Evolutionary conservation across 2,329 filamentous ascomycete species (phyloP), one percentile per base, ranked within the genome.

Genomic region (Colletotrichum acutatum): DNA sequence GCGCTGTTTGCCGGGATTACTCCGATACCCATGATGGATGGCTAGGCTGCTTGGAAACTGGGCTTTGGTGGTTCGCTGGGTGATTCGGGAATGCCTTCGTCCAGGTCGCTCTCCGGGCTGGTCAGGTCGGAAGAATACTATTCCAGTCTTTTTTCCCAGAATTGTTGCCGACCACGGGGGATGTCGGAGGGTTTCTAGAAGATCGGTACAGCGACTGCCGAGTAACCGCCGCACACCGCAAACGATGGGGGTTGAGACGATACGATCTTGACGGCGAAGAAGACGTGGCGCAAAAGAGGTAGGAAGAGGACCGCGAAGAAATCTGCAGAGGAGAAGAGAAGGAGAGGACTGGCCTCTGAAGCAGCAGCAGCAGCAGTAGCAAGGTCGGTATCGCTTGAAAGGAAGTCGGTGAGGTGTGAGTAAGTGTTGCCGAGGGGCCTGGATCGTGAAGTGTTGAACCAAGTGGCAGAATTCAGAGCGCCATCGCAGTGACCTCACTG

Each of bases 1-100:
- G 71, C 60, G 42, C 71, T 49, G 11, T 22, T 66, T 37, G 71
- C 71, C 22, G 71, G 71, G 49, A 73, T 73, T 24, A 71, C 71
- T 71, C 71, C 71, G 66, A 73, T 73, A 30, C 71, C 71, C 71
- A 73, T 73, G 37, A 24, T 68, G 57, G 28, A 42, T 70, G 42
- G 42, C 19, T 42, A 8, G 8, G 42, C 42, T 49, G 19, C 19
- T 22, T 49, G 22, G 11, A 49, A 49, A 14, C 56, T 30, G 26
- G 46, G 4, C 24, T 14, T n/a, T 30, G 24, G 22, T 67, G 16
- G 19, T 19, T 66, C 4, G 53, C 14, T 26, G 19, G 8, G 1
- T 1, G 22, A 11, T 49, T n/a, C 42, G 42, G 26, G n/a, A 63
- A 49, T 42, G 12, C 12, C 42, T 26, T 65, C 34, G 49, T n/a